Conservation (phyloP, 768 basidiomycete species). For the Crucibulum laeve region DNA sequence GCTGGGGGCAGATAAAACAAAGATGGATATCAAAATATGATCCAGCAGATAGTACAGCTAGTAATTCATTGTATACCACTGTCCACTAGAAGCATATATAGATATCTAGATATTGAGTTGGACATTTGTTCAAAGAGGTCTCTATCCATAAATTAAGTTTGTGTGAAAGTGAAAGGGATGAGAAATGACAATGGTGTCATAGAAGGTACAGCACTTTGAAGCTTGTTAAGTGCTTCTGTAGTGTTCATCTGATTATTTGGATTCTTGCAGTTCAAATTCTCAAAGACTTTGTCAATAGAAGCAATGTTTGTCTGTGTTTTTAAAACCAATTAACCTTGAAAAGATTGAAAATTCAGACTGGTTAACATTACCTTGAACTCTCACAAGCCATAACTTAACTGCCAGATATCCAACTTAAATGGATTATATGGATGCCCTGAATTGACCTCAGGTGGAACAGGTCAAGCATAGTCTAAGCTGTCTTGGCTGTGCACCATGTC, state of each 20-base stretch:
- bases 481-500: conserved; percentile 11
- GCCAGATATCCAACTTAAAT: conserved; percentile 26
- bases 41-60: too few species aligned
- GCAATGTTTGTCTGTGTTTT: conserved; percentile 9
- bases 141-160: too few species aligned
- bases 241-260: not conserved
- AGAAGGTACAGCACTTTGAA: conserved; percentile 6
- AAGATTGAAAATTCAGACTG: not conserved
- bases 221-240: conserved; percentile 4
- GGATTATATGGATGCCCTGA: conserved; percentile 16
- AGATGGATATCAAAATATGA: too few species aligned
- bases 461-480: conserved; percentile 15
- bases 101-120: too few species aligned
- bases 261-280: conserved; percentile 5
- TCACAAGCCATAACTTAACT: conserved; percentile 13
- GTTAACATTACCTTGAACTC: conserved; percentile 12
- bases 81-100: too few species aligned
- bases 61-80: too few species aligned
- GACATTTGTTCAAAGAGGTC: too few species aligned
- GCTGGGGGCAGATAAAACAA: too few species aligned
- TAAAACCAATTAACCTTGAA: not conserved
- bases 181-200: conserved; percentile 7
- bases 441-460: conserved; percentile 16
- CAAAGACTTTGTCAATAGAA: conserved; percentile 11
- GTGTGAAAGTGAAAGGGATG: too few species aligned